These are phyloP conservation scores for Tinospora cordifolia DNA, from an alignment of 164 flowering plant species.

Conservation along the genomic window DNA sequence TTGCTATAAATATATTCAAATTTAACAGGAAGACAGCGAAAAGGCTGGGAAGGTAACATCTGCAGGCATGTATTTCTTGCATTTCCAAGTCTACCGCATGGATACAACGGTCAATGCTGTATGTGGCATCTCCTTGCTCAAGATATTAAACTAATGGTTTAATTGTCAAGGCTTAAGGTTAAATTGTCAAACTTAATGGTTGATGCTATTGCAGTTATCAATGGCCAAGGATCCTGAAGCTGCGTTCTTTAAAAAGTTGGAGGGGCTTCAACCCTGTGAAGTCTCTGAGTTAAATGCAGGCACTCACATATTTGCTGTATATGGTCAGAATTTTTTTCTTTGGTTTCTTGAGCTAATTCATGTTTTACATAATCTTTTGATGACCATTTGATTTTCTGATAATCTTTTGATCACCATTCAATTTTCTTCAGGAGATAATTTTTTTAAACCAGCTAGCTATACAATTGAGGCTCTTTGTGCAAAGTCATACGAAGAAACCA, in stretches of 20 bases:
- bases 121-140: slow-evolving; percentile 16
- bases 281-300: slow-evolving; percentile 88
- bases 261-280: slow-evolving; percentile 99
- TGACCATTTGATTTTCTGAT: slow-evolving; percentile 28
- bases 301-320: slow-evolving; percentile 97
- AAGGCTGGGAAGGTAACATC: slow-evolving; percentile 92
- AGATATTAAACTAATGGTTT: neutral
- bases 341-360: slow-evolving; percentile 9
- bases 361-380: slow-evolving; percentile 3
- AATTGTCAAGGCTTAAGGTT: neutral
- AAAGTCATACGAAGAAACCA: slow-evolving; percentile 69
- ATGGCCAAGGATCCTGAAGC: slow-evolving; percentile 98
- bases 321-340: slow-evolving; percentile 46
- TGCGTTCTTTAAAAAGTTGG: slow-evolving; percentile 90
- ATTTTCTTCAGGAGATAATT: slow-evolving; percentile 74
- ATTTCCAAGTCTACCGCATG: slow-evolving; percentile 97
- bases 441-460: slow-evolving; percentile 85
- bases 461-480: slow-evolving; percentile 95
- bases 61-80: slow-evolving; percentile 98
- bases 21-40: slow-evolving; percentile 88
- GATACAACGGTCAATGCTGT: slow-evolving; percentile 89
- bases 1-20: neutral
- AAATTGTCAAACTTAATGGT: too few species aligned
- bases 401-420: slow-evolving; percentile 37
- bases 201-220: slow-evolving; percentile 52